phyloP scores from a whole-genome alignment of 164 flowering plant genomes.

The Pachysandra terminalis region DNA sequence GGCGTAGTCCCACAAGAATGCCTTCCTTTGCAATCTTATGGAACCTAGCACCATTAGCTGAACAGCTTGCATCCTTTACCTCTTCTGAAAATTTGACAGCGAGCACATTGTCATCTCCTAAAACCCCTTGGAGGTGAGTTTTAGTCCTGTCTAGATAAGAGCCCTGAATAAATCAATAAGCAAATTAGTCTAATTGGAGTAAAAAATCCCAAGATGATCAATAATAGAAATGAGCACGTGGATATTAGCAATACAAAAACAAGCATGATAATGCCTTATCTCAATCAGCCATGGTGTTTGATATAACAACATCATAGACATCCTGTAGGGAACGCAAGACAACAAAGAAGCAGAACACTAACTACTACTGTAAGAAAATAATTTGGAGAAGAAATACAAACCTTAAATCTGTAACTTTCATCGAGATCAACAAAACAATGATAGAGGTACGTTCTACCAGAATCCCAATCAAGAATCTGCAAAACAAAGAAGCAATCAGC shows the following conservation, averaged over 20 bases:
- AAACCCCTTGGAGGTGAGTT: constrained; percentile 56
- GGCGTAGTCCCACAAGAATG: constrained; percentile 58
- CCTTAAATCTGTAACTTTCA: constrained; percentile 50
- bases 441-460: constrained; percentile 31
- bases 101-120: constrained; percentile 78
- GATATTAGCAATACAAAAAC: too few relatives aligned
- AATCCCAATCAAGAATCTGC: constrained; percentile 51
- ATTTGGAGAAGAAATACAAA: constrained; percentile 18
- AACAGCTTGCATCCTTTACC: background rate
- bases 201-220: background rate
- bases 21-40: constrained; percentile 46
- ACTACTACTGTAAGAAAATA: background rate
- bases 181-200: background rate
- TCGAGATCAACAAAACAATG: constrained; percentile 41
- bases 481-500: constrained; percentile 6
- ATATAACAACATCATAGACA: too few relatives aligned
- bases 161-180: constrained; percentile 41
- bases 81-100: constrained; percentile 56
- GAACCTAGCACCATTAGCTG: constrained; percentile 2
- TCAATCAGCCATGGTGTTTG: too few relatives aligned
- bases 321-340: background rate
- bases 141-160: constrained; percentile 41
- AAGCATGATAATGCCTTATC: too few relatives aligned
- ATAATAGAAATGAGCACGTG: background rate
- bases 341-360: background rate